Conservation (phyloP, 2,329 filamentous ascomycete species). For the Dryadomyces quercus-mongolicae region DNA sequence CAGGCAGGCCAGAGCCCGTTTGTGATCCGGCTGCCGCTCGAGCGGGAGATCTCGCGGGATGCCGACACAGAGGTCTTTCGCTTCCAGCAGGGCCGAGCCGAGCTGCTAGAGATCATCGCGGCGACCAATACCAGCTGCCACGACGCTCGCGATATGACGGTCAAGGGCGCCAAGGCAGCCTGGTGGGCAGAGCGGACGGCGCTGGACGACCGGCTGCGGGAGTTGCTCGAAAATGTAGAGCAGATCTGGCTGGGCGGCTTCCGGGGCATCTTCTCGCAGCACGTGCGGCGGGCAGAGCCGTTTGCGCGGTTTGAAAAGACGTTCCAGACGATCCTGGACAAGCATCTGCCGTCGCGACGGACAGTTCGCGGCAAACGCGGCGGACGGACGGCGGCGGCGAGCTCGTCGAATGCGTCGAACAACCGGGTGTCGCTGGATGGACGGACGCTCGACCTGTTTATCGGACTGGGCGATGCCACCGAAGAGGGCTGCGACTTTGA, state of each 20-base stretch:
- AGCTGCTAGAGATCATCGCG: slow-evolving; percentile 72
- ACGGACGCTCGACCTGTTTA: slow-evolving; percentile 72
- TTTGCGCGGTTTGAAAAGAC: slow-evolving; percentile 65
- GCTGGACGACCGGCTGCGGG: slow-evolving; percentile 64
- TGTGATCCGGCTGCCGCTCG: slow-evolving; percentile 73
- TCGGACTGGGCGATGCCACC: slow-evolving; percentile 66
- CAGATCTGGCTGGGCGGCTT: slow-evolving; percentile 93
- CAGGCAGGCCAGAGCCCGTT: slow-evolving; percentile 67
- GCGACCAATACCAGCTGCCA: slow-evolving; percentile 78
- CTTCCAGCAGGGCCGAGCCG: slow-evolving; percentile 66
- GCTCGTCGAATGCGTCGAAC: slow-evolving; percentile 6
- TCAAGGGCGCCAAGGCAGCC: slow-evolving; percentile 61
- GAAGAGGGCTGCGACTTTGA: slow-evolving; percentile 63
- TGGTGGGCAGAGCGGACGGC: slow-evolving; percentile 86
- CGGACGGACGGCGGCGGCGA: background rate
- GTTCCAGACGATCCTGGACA: slow-evolving; percentile 69
- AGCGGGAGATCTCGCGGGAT: slow-evolving; percentile 69
- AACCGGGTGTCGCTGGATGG: slow-evolving; percentile 37
- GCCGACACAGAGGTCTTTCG: slow-evolving; percentile 58
- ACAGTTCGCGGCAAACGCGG: slow-evolving; percentile 44
- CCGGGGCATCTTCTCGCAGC: slow-evolving; percentile 80
- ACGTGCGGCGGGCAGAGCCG: slow-evolving; percentile 47
- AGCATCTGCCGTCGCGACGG: slow-evolving; percentile 72
- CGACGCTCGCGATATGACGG: slow-evolving; percentile 53
- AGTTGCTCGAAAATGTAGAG: slow-evolving; percentile 76